These are phyloP conservation scores for Gossypium rotundifolium DNA, from an alignment of 345 rosid genomes.

Conservation along the genomic window DNA sequence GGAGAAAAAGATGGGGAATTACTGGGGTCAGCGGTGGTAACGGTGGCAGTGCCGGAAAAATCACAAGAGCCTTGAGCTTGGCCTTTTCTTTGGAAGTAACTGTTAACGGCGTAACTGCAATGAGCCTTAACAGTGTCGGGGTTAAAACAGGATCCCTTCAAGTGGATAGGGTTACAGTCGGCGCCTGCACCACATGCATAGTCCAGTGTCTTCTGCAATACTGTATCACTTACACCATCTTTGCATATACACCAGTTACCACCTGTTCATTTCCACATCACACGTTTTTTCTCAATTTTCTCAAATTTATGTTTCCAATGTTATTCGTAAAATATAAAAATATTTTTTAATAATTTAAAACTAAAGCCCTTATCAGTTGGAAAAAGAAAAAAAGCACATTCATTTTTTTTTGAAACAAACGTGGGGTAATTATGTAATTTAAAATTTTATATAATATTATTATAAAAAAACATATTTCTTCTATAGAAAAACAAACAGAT, in stretches of 20 bases:
- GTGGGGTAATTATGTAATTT: too few species aligned
- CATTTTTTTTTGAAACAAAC: too few species aligned
- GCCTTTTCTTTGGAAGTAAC: conserved; percentile 77
- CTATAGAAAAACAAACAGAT: too few species aligned
- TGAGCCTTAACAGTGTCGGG: conserved; percentile 79
- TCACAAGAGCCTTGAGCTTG: conserved; percentile 73
- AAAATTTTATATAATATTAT: too few species aligned
- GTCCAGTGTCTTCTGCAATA: conserved; percentile 67
- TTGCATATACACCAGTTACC: conserved; percentile 88
- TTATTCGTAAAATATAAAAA: too few species aligned
- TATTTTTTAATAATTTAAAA: too few species aligned
- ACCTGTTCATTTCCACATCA: conserved; percentile 22
- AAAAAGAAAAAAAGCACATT: too few species aligned
- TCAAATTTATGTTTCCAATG: too few species aligned
- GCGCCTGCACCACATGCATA: conserved; percentile 97
- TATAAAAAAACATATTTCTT: too few species aligned
- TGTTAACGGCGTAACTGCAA: conserved; percentile 46
- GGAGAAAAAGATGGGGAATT: conserved; percentile 1
- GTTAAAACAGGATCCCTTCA: conserved; percentile 51
- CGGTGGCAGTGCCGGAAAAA: conserved; percentile 9
- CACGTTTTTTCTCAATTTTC: background rate
- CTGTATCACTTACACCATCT: conserved; percentile 39
- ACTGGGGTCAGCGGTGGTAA: conserved; percentile 56
- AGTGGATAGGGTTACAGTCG: conserved; percentile 63
- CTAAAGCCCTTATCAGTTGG: too few species aligned